Percentiles rank a stretch among this genome's conserved stretches.
Conservation (phyloP, 1,284 basidiomycete genomes). For the Coniferiporia weirii region DNA sequence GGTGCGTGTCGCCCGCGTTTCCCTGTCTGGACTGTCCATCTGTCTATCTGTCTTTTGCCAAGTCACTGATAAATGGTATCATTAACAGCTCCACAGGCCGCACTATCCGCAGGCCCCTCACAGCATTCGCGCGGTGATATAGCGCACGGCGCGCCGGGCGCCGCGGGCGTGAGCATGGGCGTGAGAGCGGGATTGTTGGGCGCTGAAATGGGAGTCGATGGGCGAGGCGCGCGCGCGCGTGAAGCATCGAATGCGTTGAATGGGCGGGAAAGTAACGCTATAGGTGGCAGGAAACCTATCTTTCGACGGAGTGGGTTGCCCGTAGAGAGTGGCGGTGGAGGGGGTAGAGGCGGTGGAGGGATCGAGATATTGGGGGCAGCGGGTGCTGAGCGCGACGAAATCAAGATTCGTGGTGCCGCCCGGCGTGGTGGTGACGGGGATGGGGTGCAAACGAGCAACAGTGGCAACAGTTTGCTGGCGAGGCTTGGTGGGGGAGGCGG, state of each 20-base stretch:
- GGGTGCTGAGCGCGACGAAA: not conserved
- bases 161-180: no score
- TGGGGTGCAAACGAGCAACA: not conserved
- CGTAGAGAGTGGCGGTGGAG: not conserved
- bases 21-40: not conserved
- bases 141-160: no score
- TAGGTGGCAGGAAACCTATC: no score
- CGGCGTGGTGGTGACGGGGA: not conserved
- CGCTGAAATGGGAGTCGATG: no score
- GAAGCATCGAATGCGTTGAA: not conserved
- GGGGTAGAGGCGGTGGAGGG: not conserved
- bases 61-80: no score
- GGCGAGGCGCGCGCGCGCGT: not conserved
- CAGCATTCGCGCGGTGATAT: no score
- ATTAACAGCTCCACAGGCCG: no score
- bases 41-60: no score
- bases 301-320: not conserved
- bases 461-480: conserved; percentile 5
- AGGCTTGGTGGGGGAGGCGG: not conserved
- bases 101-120: no score
- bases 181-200: no score
- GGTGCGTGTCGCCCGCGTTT: not conserved
- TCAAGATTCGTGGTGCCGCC: conserved; percentile 17
- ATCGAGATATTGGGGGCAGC: not conserved
- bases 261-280: not conserved